Evolutionary conservation across 257 asterid genomes (phyloP), one percentile per base, ranked within the genome.

Genomic region (Lycium barbarum): DNA sequence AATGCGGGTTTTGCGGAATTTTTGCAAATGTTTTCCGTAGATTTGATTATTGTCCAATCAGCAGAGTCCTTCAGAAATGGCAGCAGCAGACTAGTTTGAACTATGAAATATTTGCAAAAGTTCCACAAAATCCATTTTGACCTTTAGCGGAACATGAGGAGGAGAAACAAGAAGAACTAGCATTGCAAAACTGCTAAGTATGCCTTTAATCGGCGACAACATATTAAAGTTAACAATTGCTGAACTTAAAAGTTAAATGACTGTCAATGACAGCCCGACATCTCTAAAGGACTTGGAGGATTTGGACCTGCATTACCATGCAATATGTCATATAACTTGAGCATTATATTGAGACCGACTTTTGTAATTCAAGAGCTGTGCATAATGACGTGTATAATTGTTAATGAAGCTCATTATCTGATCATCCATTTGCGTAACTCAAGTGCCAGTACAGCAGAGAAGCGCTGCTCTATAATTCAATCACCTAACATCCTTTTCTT

Each of bases 61-160:
- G 74, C 49, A 35, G 38, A 67, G 49, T 67, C 47, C 47, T 33
- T 15, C 74, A 67, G 49, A 67, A 67, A 35, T 33, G 47, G 17
- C 49, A 35, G 74, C 20, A 67, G 49, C 74, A 14, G 74, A 67
- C 49, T 35, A 67, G 74, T 47, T 67, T 67, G 49, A 67, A 67
- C 74, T 67, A 67, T 67, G 74, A 36, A 67, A 67, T 35, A 35
- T 6, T 67, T 67, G 74, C 80, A 26, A 72, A 71, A 72, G 1
- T 10, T 72, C 14, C 3, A 0, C 74, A 67, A 40, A 40, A 40
- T 40, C 45, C 45, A 40, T 40, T 40, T 40, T 40, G 6, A 35
- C 18, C 38, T 18, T 67, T 67, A 35, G 22, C 13, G 74, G 74
- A 67, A 67, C 49, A 67, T 1, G 74, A 67, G 74, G 22, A 9